Percentiles rank a stretch among this genome's conserved stretches.
These are phyloP conservation scores for Irineochytrium annulatum DNA, from an alignment of 192 early-diverging fungal species.

Conservation along the genomic window DNA sequence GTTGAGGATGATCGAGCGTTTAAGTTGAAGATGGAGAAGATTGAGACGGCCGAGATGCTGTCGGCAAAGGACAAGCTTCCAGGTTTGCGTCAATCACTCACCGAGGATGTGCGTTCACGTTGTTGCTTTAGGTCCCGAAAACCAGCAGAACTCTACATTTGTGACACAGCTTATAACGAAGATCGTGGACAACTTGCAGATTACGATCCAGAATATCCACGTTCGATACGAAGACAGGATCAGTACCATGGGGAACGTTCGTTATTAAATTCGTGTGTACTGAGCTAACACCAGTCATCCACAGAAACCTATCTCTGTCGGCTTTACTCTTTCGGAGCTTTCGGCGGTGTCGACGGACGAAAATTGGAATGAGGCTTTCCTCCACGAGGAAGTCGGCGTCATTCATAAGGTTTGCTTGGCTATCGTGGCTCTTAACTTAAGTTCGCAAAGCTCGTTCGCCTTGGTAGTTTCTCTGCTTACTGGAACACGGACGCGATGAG, in stretches of 20 bases:
- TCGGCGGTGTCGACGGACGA: constrained; percentile 88
- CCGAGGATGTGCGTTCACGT: constrained; percentile 3
- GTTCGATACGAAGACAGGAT: constrained; percentile 88
- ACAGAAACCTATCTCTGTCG: constrained; percentile 76
- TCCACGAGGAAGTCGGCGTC: constrained; percentile 68
- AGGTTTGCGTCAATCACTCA: constrained; percentile 7
- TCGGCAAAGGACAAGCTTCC: constrained; percentile 27
- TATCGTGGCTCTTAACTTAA: too few relatives aligned
- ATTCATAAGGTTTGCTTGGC: constrained; percentile 83
- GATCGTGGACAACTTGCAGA: constrained; percentile 94
- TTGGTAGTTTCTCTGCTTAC: constrained; percentile 77
- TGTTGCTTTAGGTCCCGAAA: not conserved
- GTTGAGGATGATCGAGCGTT: constrained; percentile 74
- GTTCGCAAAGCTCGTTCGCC: constrained; percentile 48
- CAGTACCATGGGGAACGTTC: constrained; percentile 12
- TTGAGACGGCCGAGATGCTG: constrained; percentile 73
- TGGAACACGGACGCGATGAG: constrained; percentile 78
- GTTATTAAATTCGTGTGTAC: too few relatives aligned
- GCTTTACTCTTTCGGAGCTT: constrained; percentile 83
- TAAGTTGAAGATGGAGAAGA: constrained; percentile 74
- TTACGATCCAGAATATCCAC: constrained; percentile 93
- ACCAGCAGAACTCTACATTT: constrained; percentile 67
- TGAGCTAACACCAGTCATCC: not conserved
- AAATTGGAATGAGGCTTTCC: constrained; percentile 76
- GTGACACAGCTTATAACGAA: constrained; percentile 85